Percentiles rank a stretch among this genome's conserved stretches.
phyloP scores from a whole-genome alignment of 495 filamentous ascomycete species.

The Parmelia sp. region DNA sequence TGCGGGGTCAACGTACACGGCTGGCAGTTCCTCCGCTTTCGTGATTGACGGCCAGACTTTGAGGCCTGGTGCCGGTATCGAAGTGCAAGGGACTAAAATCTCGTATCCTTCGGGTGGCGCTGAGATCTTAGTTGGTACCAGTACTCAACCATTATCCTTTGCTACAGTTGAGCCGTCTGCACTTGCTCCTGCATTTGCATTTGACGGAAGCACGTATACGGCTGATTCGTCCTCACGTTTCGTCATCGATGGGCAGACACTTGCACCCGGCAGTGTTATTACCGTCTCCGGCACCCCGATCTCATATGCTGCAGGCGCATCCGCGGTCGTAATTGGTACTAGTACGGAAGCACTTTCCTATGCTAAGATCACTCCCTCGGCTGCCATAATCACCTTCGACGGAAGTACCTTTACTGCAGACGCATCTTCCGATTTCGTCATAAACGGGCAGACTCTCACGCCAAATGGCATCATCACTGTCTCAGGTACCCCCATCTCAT shows the following conservation, averaged over 20 bases:
- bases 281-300: neutral
- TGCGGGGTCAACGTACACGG: too few relatives aligned
- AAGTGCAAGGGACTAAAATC: neutral
- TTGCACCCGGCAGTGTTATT: neutral
- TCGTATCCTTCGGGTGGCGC: neutral
- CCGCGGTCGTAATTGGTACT: neutral
- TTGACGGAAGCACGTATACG: neutral
- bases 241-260: neutral
- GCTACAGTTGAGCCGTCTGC: neutral
- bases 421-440: neutral
- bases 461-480: neutral
- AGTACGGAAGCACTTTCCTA: neutral
- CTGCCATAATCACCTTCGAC: neutral
- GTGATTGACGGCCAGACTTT: neutral
- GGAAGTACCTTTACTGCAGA: conserved; percentile 7
- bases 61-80: neutral
- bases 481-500: neutral
- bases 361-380: neutral
- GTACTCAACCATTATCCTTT: neutral
- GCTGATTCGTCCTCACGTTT: neutral
- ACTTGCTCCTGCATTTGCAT: neutral
- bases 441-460: conserved; percentile 1
- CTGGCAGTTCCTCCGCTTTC: too few relatives aligned
- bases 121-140: neutral
- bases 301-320: neutral